phyloP scores from a whole-genome alignment of 2,329 filamentous ascomycete genomes.

The Pezicula neosporulosa region DNA sequence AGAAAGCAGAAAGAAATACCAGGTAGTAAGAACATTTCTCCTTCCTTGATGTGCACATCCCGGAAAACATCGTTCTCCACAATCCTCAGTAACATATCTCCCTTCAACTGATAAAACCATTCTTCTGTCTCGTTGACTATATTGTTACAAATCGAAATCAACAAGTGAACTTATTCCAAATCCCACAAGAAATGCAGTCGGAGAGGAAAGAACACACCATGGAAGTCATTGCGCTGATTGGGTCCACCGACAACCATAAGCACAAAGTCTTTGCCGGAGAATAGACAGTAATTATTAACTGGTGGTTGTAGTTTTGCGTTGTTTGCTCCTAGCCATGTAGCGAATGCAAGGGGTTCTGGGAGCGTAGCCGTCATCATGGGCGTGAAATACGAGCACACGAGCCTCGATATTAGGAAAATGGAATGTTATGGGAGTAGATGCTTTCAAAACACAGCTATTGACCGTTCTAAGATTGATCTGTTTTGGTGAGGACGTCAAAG shows the following conservation, averaged over 20 bases:
- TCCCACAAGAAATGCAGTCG: background rate
- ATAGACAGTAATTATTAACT: constrained; percentile 93
- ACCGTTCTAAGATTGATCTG: too few relatives aligned
- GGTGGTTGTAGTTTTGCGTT: constrained; percentile 85
- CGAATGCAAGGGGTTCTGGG: constrained; percentile 18
- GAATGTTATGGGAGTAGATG: too few relatives aligned
- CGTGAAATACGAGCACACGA: too few relatives aligned
- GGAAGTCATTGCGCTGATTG: constrained; percentile 91
- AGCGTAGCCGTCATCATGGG: background rate
- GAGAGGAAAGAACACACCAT: constrained; percentile 43
- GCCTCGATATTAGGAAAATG: too few relatives aligned
- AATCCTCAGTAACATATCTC: constrained; percentile 85
- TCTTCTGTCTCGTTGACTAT: constrained; percentile 80
- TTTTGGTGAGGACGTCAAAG: too few relatives aligned
- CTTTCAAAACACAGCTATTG: too few relatives aligned
- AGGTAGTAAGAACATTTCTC: constrained; percentile 86
- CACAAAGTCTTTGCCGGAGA: constrained; percentile 58
- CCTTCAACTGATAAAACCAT: constrained; percentile 94
- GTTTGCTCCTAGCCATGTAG: constrained; percentile 71
- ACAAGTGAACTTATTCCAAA: too few relatives aligned
- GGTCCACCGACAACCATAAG: constrained; percentile 80
- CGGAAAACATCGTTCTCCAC: constrained; percentile 69
- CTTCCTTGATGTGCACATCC: constrained; percentile 84
- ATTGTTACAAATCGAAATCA: too few relatives aligned
- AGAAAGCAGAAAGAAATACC: background rate